Evolutionary conservation across 352 stramenopile species (phyloP), one percentile per base, ranked within the genome.

Genomic region (Halophytophthora polymorphica): DNA sequence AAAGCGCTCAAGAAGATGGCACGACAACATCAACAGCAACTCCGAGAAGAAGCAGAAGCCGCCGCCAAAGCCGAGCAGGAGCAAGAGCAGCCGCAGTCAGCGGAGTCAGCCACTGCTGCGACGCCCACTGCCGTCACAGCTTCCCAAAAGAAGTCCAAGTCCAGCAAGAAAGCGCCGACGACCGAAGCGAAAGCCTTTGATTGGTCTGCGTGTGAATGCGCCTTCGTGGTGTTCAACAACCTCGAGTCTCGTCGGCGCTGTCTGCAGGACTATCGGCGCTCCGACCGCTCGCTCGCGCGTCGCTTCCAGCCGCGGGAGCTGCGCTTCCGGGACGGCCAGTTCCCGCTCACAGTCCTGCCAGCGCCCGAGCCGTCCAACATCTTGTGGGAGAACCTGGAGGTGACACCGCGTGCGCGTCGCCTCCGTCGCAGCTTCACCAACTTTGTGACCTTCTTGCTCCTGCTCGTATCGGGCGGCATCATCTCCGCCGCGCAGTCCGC

Each of bases 211-310:
- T 90, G 78, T 25, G 69, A 88, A 31, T 92, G 81, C 44, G 87
- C 87, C 0, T 95, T 94, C 45, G 77, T 96, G 0, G 81, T 95
- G 6, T 96, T 96, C 52, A 88, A 95, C 56, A 86, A 93, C 45
- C 41, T 93, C 35, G 86, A 94, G 50, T 94, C 81, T 10, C 69
- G 64, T 6, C 73, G 77, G 1, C 68, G 84, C 1, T 95, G 85
- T 36, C 35, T 95, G 11, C 56, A 73, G 13, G 87, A 96, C 70
- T 95, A 96, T 51, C 66, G 73, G 1, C 66, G 63, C 3, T 90
- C 70, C 4, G 58, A 59, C 3, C 56, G 56, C 19, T 76, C 67
- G 61, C 56, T 88, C 12, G 37, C 71, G 5, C 68, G 52, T 1
- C 55, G 58, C 6, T 88, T 76, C 37, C 78, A 91, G 29, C 83